A percentile compares a stretch with the other conserved stretches of the same genome.
Conservation (phyloP, 2,329 filamentous ascomycete species). For the Mariannaea sp. region DNA sequence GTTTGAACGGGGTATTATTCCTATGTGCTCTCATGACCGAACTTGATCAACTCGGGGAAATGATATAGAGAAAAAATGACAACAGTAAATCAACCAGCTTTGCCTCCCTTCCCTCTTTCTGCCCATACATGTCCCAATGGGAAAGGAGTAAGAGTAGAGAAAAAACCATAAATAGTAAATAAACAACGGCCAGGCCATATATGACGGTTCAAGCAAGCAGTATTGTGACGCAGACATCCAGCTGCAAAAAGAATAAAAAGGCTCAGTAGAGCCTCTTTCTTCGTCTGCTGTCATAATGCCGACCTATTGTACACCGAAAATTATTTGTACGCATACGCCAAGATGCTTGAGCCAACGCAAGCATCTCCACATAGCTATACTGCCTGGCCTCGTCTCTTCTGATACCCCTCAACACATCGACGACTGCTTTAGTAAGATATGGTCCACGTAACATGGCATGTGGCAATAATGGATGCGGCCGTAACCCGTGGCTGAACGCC, state of each 20-base stretch:
- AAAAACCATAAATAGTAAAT: too few relatives aligned
- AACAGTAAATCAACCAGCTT: conserved; percentile 26
- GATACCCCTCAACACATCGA: conserved; percentile 25
- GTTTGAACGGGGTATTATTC: conserved; percentile 39
- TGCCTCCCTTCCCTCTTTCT: conserved; percentile 24
- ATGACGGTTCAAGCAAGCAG: conserved; percentile 11
- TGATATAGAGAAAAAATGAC: too few relatives aligned
- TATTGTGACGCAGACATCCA: conserved; percentile 14
- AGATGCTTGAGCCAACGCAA: conserved; percentile 27
- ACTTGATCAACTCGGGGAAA: conserved; percentile 23
- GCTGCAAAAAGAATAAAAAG: too few relatives aligned
- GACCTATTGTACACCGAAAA: conserved; percentile 17
- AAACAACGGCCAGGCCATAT: conserved; percentile 9
- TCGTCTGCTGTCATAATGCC: conserved; percentile 23
- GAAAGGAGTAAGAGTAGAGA: neutral
- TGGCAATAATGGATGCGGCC: conserved; percentile 25
- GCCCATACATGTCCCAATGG: conserved; percentile 15
- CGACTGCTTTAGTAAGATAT: conserved; percentile 14
- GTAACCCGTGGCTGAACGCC: conserved; percentile 33
- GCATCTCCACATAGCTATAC: conserved; percentile 25
- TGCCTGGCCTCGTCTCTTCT: conserved; percentile 11
- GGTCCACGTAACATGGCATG: neutral
- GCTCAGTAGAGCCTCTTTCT: conserved; percentile 7
- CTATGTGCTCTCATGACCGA: conserved; percentile 35
- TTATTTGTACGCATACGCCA: conserved; percentile 20